Conservation (phyloP, 305 asterid genomes). For the Plantago lanceolata region DNA sequence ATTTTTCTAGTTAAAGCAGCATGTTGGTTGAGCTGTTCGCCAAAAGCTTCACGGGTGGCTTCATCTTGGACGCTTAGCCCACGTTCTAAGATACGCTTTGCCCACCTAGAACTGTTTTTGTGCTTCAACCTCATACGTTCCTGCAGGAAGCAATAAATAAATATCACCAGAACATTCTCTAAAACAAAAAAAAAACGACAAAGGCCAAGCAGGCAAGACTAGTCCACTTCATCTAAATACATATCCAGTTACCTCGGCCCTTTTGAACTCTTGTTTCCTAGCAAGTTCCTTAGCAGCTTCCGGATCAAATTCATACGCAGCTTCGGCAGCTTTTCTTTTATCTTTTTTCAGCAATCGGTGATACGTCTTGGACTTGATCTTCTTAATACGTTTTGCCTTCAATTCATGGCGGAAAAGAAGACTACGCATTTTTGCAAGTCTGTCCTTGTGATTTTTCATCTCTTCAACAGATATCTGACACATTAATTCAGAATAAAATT, state of each 20-base stretch:
- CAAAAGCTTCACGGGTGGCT: conserved; percentile 73
- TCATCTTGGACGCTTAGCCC: conserved; percentile 79
- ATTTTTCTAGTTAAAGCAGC: conserved; percentile 76
- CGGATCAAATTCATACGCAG: conserved; percentile 59
- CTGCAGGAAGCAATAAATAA: conserved; percentile 34
- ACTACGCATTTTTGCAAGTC: conserved; percentile 73
- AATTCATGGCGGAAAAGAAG: conserved; percentile 79
- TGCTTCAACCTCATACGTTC: conserved; percentile 87
- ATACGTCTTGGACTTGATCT: conserved; percentile 86
- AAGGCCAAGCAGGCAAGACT: conserved; percentile 5
- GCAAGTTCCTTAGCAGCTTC: conserved; percentile 82
- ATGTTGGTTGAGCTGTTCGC: conserved; percentile 77
- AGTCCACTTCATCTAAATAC: neutral
- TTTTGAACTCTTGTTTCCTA: conserved; percentile 64
- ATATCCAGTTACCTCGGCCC: conserved; percentile 62
- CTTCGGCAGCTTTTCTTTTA: conserved; percentile 46
- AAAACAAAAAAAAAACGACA: conserved; percentile 11
- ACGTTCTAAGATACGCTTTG: conserved; percentile 66
- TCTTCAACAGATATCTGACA: conserved; percentile 74
- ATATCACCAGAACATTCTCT: conserved; percentile 4
- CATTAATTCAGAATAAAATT: conserved; percentile 17
- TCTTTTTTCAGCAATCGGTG: conserved; percentile 76
- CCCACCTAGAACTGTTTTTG: conserved; percentile 79
- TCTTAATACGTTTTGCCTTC: conserved; percentile 70
- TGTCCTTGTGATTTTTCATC: conserved; percentile 52